phyloP scores from a whole-genome alignment of 331 rosid genomes.

The Saraca asoca region DNA sequence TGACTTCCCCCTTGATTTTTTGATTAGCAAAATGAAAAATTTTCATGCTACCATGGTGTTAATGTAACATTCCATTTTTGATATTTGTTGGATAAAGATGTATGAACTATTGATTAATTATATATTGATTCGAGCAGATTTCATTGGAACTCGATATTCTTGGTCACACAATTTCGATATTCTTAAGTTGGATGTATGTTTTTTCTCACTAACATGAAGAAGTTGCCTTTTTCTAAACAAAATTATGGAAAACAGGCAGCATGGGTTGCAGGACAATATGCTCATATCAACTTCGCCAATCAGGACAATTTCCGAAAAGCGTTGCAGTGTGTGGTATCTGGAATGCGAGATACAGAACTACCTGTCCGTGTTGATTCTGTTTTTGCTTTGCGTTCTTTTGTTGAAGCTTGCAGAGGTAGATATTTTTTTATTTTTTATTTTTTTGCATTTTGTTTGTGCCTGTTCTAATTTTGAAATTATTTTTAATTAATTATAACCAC shows the following conservation, averaged over 20 bases:
- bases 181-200: too few species aligned
- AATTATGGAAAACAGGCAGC: slow-evolving; percentile 68
- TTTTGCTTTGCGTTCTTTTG: slow-evolving; percentile 87
- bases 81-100: too few species aligned
- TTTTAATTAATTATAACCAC: not conserved
- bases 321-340: slow-evolving; percentile 81
- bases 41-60: too few species aligned
- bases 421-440: not conserved
- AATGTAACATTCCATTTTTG: too few species aligned
- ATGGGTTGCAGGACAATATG: slow-evolving; percentile 99
- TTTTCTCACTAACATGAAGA: too few species aligned
- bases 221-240: not conserved
- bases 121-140: too few species aligned
- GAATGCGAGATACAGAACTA: slow-evolving; percentile 91
- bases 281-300: slow-evolving; percentile 74
- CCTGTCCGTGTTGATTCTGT: slow-evolving; percentile 98
- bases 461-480: slow-evolving; percentile 17
- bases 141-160: too few species aligned
- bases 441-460: not conserved
- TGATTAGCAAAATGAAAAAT: too few species aligned
- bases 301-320: slow-evolving; percentile 86
- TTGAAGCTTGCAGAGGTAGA: slow-evolving; percentile 90
- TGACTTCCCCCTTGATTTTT: too few species aligned
- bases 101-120: too few species aligned
- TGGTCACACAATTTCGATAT: too few species aligned